A percentile compares a stretch with the other conserved stretches of the same genome.
Conservation (phyloP, 2,329 filamentous ascomycete species). For the Fusarium acutatum region DNA sequence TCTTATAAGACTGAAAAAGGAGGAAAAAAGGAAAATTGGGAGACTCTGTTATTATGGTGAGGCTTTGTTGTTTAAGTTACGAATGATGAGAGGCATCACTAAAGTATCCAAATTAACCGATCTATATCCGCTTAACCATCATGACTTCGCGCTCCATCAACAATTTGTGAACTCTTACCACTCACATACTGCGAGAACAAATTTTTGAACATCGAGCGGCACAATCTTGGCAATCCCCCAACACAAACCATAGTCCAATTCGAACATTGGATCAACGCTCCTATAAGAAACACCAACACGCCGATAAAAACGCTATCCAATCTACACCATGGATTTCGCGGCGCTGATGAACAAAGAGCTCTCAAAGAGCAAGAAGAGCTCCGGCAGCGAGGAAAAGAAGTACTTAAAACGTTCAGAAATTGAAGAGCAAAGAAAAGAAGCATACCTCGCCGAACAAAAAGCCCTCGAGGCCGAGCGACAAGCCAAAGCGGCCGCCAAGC, state of each 20-base stretch:
- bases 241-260: neutral
- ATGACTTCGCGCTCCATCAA: neutral
- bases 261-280: neutral
- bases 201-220: neutral
- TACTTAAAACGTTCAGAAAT: slow-evolving; percentile 86
- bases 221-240: neutral
- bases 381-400: slow-evolving; percentile 66
- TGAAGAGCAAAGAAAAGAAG: slow-evolving; percentile 81
- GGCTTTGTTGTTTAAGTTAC: neutral
- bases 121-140: slow-evolving; percentile 37
- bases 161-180: neutral
- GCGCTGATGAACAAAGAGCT: slow-evolving; percentile 94
- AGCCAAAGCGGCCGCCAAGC: slow-evolving; percentile 77
- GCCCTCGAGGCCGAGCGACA: slow-evolving; percentile 75
- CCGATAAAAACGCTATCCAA: neutral
- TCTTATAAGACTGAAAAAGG: neutral
- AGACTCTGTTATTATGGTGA: neutral
- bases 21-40: neutral
- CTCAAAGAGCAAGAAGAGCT: slow-evolving; percentile 74
- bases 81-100: slow-evolving; percentile 6
- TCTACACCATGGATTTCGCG: slow-evolving; percentile 86
- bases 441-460: slow-evolving; percentile 84
- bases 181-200: slow-evolving; percentile 20
- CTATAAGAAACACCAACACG: neutral
- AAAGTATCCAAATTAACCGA: slow-evolving; percentile 28